Evolutionary conservation across 495 filamentous ascomycete genomes (phyloP), one percentile per base, ranked within the genome.

Genomic region (Neurospora pannonica): DNA sequence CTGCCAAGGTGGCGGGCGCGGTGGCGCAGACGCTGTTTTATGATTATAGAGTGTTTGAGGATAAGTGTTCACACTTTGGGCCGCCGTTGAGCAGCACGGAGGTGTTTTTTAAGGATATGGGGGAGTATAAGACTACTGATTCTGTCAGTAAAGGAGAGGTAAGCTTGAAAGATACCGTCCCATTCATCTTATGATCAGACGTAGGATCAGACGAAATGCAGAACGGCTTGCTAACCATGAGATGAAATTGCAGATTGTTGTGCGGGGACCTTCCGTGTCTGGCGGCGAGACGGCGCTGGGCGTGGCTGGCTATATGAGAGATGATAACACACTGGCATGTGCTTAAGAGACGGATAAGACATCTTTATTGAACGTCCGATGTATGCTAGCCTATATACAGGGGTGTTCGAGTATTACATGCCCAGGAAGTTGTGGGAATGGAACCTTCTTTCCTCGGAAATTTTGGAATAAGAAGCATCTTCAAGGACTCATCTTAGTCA

Each of bases 1-100:
- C 93, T 4, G 84, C 95, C 9, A 87, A 88, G 38, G 91, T 98
- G 31, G 95, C 94, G 5, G 96, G 96, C 31, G 92, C 96, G 1
- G 89, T 95, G 21, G 82, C 89, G 3, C 95, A 98, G 83, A 96
- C 93, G 13, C 89, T 92, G 74, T 86, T 94, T 39, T 95, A 93
- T 77, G 96, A 99, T 79, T 98, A 99, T 79, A 85, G 95, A 48
- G 86, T 90, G 21, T 83, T 87, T 70, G 78, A 85, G 77, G 87
- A 77, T 72, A 84, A 78, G 62, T 84, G 85, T 42, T 89, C 87
- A 42, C 94, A 97, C 82, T 97, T 98, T 79, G 97, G 96, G 3
- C 84, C 90, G 38, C 95, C 94, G 5, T 76, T 96, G 40, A 94
- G 92, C 76, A 90, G 88, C 75, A 88, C 93, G 3, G 95, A 98